phyloP scores from a whole-genome alignment of 805 yeast genomes.

The Ogataea glucozyma region DNA sequence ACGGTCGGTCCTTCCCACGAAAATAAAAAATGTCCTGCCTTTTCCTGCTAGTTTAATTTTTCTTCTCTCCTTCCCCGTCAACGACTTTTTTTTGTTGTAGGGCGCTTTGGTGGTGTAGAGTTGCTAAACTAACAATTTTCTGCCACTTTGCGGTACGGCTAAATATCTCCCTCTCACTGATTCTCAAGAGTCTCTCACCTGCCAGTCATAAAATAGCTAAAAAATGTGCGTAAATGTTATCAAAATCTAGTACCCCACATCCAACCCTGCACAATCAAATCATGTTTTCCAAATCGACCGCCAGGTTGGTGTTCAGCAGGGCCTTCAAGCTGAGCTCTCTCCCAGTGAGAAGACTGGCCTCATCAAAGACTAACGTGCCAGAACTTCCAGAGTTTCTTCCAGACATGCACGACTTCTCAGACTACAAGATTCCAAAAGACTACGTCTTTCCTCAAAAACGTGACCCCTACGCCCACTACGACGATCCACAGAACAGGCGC shows the following conservation, averaged over 20 bases:
- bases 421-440: conserved; percentile 58
- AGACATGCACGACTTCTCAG: conserved; percentile 36
- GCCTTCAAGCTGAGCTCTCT: background rate
- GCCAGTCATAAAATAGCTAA: conserved; percentile 6
- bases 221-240: background rate
- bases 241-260: background rate
- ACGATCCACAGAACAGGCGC: conserved; percentile 80
- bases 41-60: too few species aligned
- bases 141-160: background rate
- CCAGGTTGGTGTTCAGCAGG: background rate
- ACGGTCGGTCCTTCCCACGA: conserved; percentile 5
- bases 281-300: background rate
- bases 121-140: too few species aligned
- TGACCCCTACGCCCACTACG: conserved; percentile 72
- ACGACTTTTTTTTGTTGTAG: background rate
- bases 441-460: conserved; percentile 57
- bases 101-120: conserved; percentile 2
- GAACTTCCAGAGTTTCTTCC: conserved; percentile 35
- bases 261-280: background rate
- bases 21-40: too few species aligned
- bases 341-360: conserved; percentile 9
- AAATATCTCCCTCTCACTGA: background rate
- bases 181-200: background rate
- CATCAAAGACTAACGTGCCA: conserved; percentile 4
- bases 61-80: background rate